Evolutionary conservation across 352 stramenopile species (phyloP).

Genomic region (Globisporangium nunn): DNA sequence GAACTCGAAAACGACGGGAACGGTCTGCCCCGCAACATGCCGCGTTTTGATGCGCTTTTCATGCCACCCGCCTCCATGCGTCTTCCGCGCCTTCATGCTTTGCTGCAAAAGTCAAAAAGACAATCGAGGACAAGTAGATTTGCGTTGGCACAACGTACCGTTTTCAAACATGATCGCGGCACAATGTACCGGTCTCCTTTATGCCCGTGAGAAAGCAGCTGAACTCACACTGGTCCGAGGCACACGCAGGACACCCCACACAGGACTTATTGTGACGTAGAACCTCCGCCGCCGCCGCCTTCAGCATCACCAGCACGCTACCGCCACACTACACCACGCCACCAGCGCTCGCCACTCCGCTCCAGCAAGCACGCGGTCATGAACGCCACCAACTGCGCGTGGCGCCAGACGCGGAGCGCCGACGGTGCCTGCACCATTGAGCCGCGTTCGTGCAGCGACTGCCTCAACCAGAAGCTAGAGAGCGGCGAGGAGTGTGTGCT

Average conservation of each 20-base stretch:
- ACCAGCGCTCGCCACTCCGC: background rate
- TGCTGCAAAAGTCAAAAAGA: too few species aligned
- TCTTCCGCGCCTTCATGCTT: too few species aligned
- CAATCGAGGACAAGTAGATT: too few species aligned
- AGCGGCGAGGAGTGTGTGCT: slow-evolving; percentile 37
- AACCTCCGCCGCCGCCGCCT: background rate
- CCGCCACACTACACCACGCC: background rate
- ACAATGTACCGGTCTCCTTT: too few species aligned
- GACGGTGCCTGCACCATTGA: slow-evolving; percentile 27
- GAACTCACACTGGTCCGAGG: background rate
- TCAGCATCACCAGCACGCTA: background rate
- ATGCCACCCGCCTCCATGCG: too few species aligned
- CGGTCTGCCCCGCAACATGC: too few species aligned
- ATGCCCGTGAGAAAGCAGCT: background rate
- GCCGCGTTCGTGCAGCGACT: slow-evolving; percentile 55
- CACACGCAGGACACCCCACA: background rate
- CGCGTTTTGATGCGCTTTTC: too few species aligned
- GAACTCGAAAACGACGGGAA: too few species aligned
- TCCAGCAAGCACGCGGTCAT: background rate
- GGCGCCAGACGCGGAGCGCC: slow-evolving; percentile 20
- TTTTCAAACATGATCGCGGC: too few species aligned
- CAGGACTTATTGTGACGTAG: background rate
- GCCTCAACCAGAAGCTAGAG: slow-evolving; percentile 34
- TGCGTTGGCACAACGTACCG: too few species aligned
- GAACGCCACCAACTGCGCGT: slow-evolving; percentile 35